Conservation (phyloP, 106 monocot species). For the Allium sativum region DNA sequence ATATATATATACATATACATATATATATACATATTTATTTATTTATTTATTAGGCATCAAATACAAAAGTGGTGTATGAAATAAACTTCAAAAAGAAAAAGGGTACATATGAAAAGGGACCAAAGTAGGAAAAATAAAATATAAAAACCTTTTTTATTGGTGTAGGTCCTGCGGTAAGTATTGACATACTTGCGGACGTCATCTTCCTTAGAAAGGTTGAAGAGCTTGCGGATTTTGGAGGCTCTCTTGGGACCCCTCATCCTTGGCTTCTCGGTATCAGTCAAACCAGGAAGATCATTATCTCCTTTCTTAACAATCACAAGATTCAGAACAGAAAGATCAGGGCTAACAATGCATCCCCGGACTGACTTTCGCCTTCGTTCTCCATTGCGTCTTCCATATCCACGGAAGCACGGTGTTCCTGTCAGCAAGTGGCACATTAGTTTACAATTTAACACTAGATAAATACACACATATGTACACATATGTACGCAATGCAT, state of each 20-base stretch:
- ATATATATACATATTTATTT: too few species aligned
- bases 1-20: too few species aligned
- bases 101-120: too few species aligned
- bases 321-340: slow-evolving; percentile 22
- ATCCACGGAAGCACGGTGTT: slow-evolving; percentile 24
- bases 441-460: too few species aligned
- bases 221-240: slow-evolving; percentile 26
- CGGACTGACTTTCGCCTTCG: slow-evolving; percentile 25
- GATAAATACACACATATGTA: too few species aligned
- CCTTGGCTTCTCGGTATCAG: slow-evolving; percentile 23
- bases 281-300: slow-evolving; percentile 24
- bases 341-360: slow-evolving; percentile 25
- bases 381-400: slow-evolving; percentile 28
- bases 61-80: too few species aligned
- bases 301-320: slow-evolving; percentile 29
- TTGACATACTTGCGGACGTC: slow-evolving; percentile 29
- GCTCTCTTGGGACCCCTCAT: slow-evolving; percentile 30
- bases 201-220: slow-evolving; percentile 27
- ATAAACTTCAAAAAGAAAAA: too few species aligned
- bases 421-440: slow-evolving; percentile 1
- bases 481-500: too few species aligned
- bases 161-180: slow-evolving; percentile 19
- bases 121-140: too few species aligned
- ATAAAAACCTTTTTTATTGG: slow-evolving; percentile 10
- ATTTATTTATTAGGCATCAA: too few species aligned